Percentiles rank a stretch among this genome's conserved stretches.
These are phyloP conservation scores for Backusella tarrabulga DNA, from an alignment of 192 early-diverging fungal species.

Conservation along the genomic window DNA sequence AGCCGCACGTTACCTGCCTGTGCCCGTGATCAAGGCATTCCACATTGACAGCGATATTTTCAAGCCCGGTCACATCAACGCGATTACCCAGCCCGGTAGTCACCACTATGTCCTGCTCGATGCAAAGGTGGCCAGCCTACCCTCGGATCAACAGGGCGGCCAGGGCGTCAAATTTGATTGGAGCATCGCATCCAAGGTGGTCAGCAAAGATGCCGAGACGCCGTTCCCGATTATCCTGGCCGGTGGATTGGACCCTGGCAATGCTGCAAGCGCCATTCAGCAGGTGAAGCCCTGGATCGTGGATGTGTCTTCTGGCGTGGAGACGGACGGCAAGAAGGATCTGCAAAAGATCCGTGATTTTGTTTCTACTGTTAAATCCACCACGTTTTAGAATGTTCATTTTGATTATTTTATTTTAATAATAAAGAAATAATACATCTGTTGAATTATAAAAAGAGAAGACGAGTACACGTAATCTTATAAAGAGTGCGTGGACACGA, in stretches of 20 bases:
- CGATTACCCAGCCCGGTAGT: slow-evolving; percentile 52
- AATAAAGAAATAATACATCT: neutral
- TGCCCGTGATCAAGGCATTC: slow-evolving; percentile 88
- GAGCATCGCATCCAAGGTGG: slow-evolving; percentile 63
- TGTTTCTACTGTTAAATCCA: slow-evolving; percentile 58
- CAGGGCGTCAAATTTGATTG: slow-evolving; percentile 85
- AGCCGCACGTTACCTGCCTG: slow-evolving; percentile 66
- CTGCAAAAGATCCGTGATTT: slow-evolving; percentile 70
- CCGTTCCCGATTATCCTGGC: slow-evolving; percentile 80
- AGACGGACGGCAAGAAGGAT: slow-evolving; percentile 81
- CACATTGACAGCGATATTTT: slow-evolving; percentile 67
- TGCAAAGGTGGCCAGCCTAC: slow-evolving; percentile 54
- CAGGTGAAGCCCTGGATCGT: slow-evolving; percentile 77
- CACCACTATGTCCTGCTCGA: slow-evolving; percentile 60
- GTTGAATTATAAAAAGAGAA: neutral
- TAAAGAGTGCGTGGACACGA: neutral
- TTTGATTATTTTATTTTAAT: neutral
- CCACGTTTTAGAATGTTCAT: neutral
- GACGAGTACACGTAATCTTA: neutral
- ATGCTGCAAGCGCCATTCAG: slow-evolving; percentile 71
- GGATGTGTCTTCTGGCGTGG: slow-evolving; percentile 93
- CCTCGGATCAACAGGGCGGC: slow-evolving; percentile 66
- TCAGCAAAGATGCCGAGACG: neutral
- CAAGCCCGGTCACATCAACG: slow-evolving; percentile 21
- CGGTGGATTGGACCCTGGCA: slow-evolving; percentile 83